Evolutionary conservation across 1,139 yeast genomes (phyloP).

Genomic region (Geotrichum aggregatum): DNA sequence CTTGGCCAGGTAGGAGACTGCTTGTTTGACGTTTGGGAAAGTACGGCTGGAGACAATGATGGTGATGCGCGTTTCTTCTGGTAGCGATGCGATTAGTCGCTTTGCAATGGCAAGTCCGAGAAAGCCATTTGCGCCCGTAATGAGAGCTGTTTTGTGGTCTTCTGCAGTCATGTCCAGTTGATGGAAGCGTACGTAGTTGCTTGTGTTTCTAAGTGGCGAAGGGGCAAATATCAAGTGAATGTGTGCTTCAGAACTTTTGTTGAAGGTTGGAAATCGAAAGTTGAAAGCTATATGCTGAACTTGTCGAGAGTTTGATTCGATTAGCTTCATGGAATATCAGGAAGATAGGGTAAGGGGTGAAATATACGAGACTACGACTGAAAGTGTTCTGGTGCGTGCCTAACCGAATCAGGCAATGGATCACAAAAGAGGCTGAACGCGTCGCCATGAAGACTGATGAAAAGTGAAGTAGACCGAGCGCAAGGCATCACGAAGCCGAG

Average conservation of each 20-base stretch:
- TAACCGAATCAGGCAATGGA: too few relatives aligned
- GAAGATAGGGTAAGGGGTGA: conserved; percentile 58
- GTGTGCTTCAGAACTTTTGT: too few relatives aligned
- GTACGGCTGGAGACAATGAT: conserved; percentile 86
- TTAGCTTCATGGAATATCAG: conserved; percentile 46
- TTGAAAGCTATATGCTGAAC: too few relatives aligned
- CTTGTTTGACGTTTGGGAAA: conserved; percentile 73
- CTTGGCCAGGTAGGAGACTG: conserved; percentile 57
- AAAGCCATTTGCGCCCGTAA: conserved; percentile 56
- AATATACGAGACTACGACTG: neutral
- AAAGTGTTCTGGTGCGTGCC: too few relatives aligned
- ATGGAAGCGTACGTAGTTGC: too few relatives aligned
- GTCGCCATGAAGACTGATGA: too few relatives aligned
- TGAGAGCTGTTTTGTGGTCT: conserved; percentile 46
- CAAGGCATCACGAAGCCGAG: too few relatives aligned
- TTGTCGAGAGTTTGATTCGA: neutral
- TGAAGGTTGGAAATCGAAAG: too few relatives aligned
- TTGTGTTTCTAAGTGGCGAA: too few relatives aligned
- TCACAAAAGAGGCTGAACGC: too few relatives aligned
- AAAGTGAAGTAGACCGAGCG: too few relatives aligned
- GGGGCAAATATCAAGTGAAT: too few relatives aligned
- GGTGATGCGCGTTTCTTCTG: conserved; percentile 55
- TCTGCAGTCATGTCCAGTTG: neutral
- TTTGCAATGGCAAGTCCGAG: conserved; percentile 83
- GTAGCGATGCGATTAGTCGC: conserved; percentile 60